These are phyloP conservation scores for Sporisorium reilianum DNA, from an alignment of 1,284 basidiomycete genomes.

Conservation along the genomic window DNA sequence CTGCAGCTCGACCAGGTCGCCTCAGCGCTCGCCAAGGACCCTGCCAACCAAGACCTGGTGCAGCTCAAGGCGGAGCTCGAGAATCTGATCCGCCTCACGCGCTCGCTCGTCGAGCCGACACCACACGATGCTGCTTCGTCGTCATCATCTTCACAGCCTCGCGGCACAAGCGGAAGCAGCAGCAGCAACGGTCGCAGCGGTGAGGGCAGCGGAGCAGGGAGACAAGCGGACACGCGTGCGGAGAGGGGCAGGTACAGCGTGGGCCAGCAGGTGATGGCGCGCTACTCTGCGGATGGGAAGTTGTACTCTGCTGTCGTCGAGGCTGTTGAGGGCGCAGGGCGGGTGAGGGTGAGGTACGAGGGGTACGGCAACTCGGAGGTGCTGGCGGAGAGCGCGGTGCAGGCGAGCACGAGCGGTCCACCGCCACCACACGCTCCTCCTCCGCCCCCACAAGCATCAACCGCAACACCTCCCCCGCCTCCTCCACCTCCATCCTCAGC, in stretches of 20 bases:
- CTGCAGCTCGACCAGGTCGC: conserved; percentile 83
- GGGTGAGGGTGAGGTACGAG: conserved; percentile 94
- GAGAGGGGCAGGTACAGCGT: conserved; percentile 70
- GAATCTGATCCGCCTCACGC: conserved; percentile 88
- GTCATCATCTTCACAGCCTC: not conserved
- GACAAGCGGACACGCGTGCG: not conserved
- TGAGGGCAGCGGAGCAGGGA: not conserved
- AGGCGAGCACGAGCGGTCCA: conserved; percentile 64
- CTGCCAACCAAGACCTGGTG: conserved; percentile 79
- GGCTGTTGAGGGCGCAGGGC: conserved; percentile 80
- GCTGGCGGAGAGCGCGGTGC: conserved; percentile 80
- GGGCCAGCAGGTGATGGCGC: conserved; percentile 93
- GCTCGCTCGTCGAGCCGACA: conserved; percentile 20
- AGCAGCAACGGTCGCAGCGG: too few species aligned
- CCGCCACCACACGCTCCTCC: not conserved
- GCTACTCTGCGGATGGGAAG: conserved; percentile 73
- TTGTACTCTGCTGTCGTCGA: conserved; percentile 61
- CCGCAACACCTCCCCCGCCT: conserved; percentile 12
- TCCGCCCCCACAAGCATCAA: conserved; percentile 5
- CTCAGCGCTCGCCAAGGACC: conserved; percentile 83
- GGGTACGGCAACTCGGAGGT: conserved; percentile 95
- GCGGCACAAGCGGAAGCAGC: not conserved
- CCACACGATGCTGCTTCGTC: too few species aligned
- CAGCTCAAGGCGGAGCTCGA: conserved; percentile 83
- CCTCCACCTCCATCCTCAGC: conserved; percentile 2